Percentiles rank a stretch among this genome's conserved stretches.
These are phyloP conservation scores for Acanthamoeba royreba DNA, from an alignment of 208 protist genomes.

Conservation along the genomic window DNA sequence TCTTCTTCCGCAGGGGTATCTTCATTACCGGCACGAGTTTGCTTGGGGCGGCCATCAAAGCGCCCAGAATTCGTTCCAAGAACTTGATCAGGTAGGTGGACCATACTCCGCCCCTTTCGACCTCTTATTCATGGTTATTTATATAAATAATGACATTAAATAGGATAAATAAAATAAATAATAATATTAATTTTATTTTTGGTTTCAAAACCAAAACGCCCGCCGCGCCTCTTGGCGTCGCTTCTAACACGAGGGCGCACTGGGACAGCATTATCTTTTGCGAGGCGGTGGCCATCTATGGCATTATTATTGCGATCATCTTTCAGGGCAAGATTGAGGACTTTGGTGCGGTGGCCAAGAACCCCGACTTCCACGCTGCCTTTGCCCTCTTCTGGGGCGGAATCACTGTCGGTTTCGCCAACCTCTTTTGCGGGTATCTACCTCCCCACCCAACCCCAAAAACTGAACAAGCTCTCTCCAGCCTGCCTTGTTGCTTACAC, in stretches of 20 bases:
- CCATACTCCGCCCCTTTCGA: neutral
- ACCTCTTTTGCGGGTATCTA: slow-evolving; percentile 89
- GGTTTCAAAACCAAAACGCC: neutral
- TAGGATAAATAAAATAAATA: neutral
- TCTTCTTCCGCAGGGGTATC: slow-evolving; percentile 75
- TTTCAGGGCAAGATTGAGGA: slow-evolving; percentile 85
- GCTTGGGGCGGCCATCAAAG: slow-evolving; percentile 81
- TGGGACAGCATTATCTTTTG: slow-evolving; percentile 98
- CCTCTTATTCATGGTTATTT: neutral
- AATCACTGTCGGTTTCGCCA: slow-evolving; percentile 91
- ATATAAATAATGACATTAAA: neutral
- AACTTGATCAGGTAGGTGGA: slow-evolving; percentile 76
- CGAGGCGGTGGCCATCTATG: slow-evolving; percentile 98
- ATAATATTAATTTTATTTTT: neutral
- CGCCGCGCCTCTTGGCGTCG: neutral
- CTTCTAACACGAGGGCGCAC: slow-evolving; percentile 52
- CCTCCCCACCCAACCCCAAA: neutral
- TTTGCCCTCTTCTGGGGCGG: slow-evolving; percentile 95
- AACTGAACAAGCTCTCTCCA: neutral
- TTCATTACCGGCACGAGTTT: slow-evolving; percentile 80
- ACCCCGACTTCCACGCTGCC: slow-evolving; percentile 59
- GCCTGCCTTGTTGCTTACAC: neutral
- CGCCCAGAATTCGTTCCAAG: slow-evolving; percentile 80
- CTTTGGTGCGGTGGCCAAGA: neutral
- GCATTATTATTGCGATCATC: slow-evolving; percentile 98